Percentiles rank a stretch among this genome's conserved stretches.
phyloP scores from a whole-genome alignment of 2,329 filamentous ascomycete genomes.

The Monosporascus cannonballus region DNA sequence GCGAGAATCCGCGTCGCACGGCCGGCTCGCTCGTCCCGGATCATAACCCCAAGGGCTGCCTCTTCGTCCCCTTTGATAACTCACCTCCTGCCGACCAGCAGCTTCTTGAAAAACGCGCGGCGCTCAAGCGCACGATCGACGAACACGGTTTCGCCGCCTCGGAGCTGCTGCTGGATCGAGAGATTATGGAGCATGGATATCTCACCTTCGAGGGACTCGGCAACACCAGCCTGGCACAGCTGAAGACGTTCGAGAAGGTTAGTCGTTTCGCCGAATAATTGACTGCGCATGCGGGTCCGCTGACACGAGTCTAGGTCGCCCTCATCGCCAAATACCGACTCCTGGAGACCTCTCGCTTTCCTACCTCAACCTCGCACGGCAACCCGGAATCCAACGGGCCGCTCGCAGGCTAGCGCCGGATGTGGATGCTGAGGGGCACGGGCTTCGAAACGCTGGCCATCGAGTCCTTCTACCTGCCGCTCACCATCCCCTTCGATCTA shows the following conservation, averaged over 20 bases:
- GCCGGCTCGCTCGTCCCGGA: neutral
- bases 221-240: neutral
- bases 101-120: neutral
- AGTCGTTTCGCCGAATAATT: neutral
- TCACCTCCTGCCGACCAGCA: neutral
- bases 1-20: neutral
- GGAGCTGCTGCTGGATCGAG: slow-evolving; percentile 8
- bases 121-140: neutral
- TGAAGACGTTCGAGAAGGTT: slow-evolving; percentile 13
- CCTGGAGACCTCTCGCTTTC: neutral
- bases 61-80: neutral
- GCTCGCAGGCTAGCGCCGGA: neutral
- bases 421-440: slow-evolving; percentile 1
- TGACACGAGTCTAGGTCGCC: slow-evolving; percentile 1
- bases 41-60: neutral
- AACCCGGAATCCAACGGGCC: no score
- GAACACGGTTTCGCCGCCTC: neutral
- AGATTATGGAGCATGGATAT: slow-evolving; percentile 9
- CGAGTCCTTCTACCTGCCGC: neutral
- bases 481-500: neutral
- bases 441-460: neutral
- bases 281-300: no score
- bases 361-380: neutral
- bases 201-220: slow-evolving; percentile 3
- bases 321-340: slow-evolving; percentile 5